phyloP scores from a whole-genome alignment of 805 yeast species.

The Sugiyamaella americana region DNA sequence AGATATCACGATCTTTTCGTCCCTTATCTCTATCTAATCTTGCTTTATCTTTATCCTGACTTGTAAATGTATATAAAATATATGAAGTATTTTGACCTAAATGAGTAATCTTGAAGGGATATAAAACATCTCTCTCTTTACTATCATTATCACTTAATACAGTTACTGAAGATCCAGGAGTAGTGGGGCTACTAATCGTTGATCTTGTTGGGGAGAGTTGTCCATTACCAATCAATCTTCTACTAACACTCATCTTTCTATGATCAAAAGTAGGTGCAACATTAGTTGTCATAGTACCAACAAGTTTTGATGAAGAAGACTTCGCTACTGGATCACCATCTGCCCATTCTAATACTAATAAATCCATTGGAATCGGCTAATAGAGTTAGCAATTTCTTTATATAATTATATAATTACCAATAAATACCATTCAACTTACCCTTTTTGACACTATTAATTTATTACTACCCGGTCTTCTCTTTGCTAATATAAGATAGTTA shows the following conservation, averaged over 20 bases:
- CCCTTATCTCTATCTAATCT: constrained; percentile 6
- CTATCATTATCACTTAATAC: constrained; percentile 8
- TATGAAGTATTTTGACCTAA: constrained; percentile 23
- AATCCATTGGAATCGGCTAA: constrained; percentile 36
- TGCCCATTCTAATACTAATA: constrained; percentile 53
- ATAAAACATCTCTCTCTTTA: constrained; percentile 25
- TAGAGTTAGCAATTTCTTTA: constrained; percentile 1
- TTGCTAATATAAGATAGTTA: constrained; percentile 47
- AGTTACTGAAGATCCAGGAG: constrained; percentile 20
- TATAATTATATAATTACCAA: background rate
- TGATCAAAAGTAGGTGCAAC: constrained; percentile 7
- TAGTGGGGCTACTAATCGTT: background rate
- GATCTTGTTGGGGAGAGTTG: constrained; percentile 12
- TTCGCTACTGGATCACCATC: constrained; percentile 34
- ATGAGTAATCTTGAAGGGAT: constrained; percentile 33
- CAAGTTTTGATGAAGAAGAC: constrained; percentile 19
- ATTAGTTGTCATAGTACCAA: constrained; percentile 24
- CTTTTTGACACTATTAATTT: constrained; percentile 30
- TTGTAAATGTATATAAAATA: constrained; percentile 28
- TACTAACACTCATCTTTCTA: background rate
- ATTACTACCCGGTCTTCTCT: constrained; percentile 29
- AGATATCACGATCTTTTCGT: constrained; percentile 43
- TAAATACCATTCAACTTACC: constrained; percentile 8
- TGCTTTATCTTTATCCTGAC: too few species aligned
- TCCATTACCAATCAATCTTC: background rate